A percentile compares a stretch with the other conserved stretches of the same genome.
phyloP scores from a whole-genome alignment of 78 protist genomes.

The Emiliania huxleyi region DNA sequence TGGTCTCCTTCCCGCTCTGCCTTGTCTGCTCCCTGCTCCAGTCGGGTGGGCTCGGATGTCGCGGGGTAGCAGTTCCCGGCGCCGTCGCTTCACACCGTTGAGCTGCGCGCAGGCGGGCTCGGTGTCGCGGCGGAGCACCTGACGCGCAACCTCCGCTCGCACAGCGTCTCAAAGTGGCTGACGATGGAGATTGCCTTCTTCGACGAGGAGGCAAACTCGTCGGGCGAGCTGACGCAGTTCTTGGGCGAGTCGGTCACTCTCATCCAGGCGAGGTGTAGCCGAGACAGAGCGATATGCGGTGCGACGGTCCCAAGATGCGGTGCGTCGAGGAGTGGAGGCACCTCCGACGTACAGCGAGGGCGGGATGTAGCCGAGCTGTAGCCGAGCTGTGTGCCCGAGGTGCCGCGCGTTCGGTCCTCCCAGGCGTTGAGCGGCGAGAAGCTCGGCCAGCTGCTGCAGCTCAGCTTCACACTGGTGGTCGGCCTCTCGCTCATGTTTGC shows the following conservation, averaged over 20 bases:
- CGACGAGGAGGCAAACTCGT: neutral
- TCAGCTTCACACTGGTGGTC: neutral
- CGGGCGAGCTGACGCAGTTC: neutral
- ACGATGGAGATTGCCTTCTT: neutral
- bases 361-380: too few species aligned
- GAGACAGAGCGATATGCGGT: too few species aligned
- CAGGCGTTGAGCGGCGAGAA: neutral
- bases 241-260: neutral
- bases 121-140: neutral
- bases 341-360: too few species aligned
- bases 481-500: neutral
- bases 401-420: too few species aligned
- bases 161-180: neutral
- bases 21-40: neutral
- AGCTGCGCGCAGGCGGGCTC: neutral
- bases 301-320: too few species aligned
- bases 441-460: neutral
- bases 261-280: neutral
- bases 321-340: too few species aligned
- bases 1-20: neutral
- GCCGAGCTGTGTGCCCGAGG: too few species aligned
- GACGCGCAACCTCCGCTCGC: neutral
- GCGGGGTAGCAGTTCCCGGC: too few species aligned
- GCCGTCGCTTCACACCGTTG: too few species aligned
- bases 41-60: neutral